Conservation (phyloP, 768 basidiomycete species). For the Hortiboletus campestris region DNA sequence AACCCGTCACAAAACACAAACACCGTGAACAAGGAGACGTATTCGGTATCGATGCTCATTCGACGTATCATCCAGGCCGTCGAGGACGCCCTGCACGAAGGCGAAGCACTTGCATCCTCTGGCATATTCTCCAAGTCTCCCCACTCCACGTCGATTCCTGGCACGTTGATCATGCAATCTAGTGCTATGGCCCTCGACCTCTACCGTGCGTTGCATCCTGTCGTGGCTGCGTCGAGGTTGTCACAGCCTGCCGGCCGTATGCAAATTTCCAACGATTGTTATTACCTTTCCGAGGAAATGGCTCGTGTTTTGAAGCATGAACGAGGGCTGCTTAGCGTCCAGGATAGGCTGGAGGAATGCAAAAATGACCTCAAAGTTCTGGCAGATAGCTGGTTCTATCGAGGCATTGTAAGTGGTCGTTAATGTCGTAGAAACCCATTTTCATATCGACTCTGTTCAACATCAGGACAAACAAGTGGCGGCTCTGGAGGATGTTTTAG, state of each 20-base stretch:
- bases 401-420: slow-evolving; percentile 55
- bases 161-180: slow-evolving; percentile 57
- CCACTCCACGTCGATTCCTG: slow-evolving; percentile 39
- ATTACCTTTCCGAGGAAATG: slow-evolving; percentile 59
- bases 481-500: slow-evolving; percentile 41
- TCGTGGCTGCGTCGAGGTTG: slow-evolving; percentile 50
- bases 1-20: slow-evolving; percentile 18
- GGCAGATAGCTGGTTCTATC: slow-evolving; percentile 69
- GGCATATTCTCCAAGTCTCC: slow-evolving; percentile 44
- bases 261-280: slow-evolving; percentile 80
- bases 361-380: slow-evolving; percentile 49
- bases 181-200: slow-evolving; percentile 71
- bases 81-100: slow-evolving; percentile 64
- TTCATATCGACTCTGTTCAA: not conserved
- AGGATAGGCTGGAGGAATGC: slow-evolving; percentile 53
- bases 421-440: not conserved
- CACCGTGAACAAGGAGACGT: slow-evolving; percentile 44
- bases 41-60: slow-evolving; percentile 56
- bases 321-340: slow-evolving; percentile 32
- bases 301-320: slow-evolving; percentile 23
- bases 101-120: slow-evolving; percentile 58
- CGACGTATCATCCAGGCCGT: slow-evolving; percentile 55
- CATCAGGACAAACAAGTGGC: slow-evolving; percentile 24
- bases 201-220: slow-evolving; percentile 75
- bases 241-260: slow-evolving; percentile 55